phyloP scores from a whole-genome alignment of 257 asterid species.

The Avicennia marina region DNA sequence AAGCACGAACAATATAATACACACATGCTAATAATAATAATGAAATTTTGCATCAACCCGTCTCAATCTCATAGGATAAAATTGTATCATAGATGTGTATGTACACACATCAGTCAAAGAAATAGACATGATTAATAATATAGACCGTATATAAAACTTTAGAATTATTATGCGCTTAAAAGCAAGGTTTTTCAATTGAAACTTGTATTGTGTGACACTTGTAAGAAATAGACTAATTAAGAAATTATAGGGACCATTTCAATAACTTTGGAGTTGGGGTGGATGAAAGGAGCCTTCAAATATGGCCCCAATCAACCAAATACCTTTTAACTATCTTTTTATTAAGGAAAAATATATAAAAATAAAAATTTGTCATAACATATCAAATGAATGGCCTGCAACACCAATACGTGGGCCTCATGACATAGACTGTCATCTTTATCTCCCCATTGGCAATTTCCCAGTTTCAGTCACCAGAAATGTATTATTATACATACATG shows the following conservation, averaged over 20 bases:
- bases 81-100: background rate
- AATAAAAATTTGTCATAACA: conserved; percentile 7
- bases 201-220: background rate
- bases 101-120: background rate
- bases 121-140: too few species aligned
- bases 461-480: background rate
- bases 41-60: background rate
- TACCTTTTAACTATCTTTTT: conserved; percentile 20
- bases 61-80: too few species aligned
- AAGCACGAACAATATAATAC: background rate
- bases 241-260: conserved; percentile 37
- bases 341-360: too few species aligned
- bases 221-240: conserved; percentile 5
- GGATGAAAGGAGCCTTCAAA: conserved; percentile 37
- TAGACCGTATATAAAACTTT: too few species aligned
- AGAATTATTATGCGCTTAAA: background rate
- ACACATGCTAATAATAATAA: too few species aligned
- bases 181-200: background rate
- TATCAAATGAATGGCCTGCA: conserved; percentile 33
- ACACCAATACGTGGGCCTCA: conserved; percentile 31
- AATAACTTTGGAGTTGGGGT: conserved; percentile 21
- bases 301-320: conserved; percentile 25
- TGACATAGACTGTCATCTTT: conserved; percentile 17
- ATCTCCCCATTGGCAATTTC: conserved; percentile 2
- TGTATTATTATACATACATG: background rate